Conservation (phyloP, 2,329 filamentous ascomycete genomes). For the Capronia coronata region DNA sequence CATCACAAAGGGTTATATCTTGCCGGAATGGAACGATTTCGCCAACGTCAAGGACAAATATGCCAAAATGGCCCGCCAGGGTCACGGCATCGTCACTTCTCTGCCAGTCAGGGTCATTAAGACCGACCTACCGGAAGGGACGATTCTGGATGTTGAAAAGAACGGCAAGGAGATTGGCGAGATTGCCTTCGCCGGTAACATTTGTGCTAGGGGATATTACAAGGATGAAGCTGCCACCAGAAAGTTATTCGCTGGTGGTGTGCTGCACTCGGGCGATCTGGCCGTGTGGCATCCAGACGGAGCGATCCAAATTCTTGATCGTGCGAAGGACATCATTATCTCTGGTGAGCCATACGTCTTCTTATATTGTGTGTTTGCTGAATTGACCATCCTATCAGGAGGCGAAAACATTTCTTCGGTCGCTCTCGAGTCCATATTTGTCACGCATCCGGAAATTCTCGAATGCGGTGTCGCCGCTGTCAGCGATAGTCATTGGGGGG, state of each 20-base stretch:
- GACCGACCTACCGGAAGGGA: slow-evolving; percentile 57
- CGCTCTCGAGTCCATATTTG: slow-evolving; percentile 82
- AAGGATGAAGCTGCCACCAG: slow-evolving; percentile 79
- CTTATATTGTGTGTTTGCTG: neutral
- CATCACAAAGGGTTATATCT: slow-evolving; percentile 85
- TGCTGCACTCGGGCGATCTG: slow-evolving; percentile 80
- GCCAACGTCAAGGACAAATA: slow-evolving; percentile 67
- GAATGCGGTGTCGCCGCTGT: slow-evolving; percentile 89
- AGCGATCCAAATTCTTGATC: slow-evolving; percentile 82
- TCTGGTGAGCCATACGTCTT: slow-evolving; percentile 58
- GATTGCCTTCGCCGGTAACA: slow-evolving; percentile 83
- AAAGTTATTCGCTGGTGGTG: slow-evolving; percentile 82
- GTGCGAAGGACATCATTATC: slow-evolving; percentile 97
- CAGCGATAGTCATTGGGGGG: slow-evolving; percentile 85
- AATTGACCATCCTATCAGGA: slow-evolving; percentile 44
- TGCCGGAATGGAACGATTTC: slow-evolving; percentile 76
- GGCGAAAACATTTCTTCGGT: slow-evolving; percentile 97
- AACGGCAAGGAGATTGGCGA: slow-evolving; percentile 73
- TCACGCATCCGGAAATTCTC: slow-evolving; percentile 78
- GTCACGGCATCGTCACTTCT: slow-evolving; percentile 81
- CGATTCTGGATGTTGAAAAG: slow-evolving; percentile 58
- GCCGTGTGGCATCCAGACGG: slow-evolving; percentile 92
- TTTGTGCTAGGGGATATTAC: slow-evolving; percentile 86
- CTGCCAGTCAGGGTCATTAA: slow-evolving; percentile 77
- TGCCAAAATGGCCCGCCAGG: slow-evolving; percentile 84